Conservation (phyloP, 2,329 filamentous ascomycete genomes). For the Microdochium paspali region DNA sequence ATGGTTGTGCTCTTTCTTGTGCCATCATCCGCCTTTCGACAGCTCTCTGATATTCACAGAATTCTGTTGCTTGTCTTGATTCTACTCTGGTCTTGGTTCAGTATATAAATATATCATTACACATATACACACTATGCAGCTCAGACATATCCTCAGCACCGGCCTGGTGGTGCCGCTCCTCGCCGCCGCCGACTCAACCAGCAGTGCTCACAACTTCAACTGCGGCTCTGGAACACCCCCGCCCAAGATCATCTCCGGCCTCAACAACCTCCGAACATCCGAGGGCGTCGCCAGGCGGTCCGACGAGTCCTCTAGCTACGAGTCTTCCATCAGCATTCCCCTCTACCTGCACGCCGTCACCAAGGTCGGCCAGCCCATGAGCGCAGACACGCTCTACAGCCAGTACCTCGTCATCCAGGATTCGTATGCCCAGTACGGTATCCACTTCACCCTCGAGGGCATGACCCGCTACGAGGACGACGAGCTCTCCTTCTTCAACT, state of each 20-base stretch:
- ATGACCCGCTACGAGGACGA: conserved; percentile 1
- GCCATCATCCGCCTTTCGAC: too few relatives aligned
- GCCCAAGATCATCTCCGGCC: neutral
- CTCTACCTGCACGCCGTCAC: conserved; percentile 1
- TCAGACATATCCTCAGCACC: neutral
- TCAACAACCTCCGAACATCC: neutral
- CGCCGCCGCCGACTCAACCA: neutral
- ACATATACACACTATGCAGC: neutral
- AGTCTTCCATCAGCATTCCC: conserved; percentile 1
- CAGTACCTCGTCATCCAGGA: conserved; percentile 2
- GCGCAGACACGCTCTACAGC: neutral
- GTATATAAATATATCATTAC: neutral
- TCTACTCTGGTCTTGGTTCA: neutral
- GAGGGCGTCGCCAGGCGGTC: neutral
- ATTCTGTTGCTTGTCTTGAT: too few relatives aligned
- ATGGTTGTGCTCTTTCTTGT: too few relatives aligned
- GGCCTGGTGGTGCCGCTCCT: neutral
- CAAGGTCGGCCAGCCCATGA: conserved; percentile 1
- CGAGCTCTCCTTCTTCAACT: neutral
- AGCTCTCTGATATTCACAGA: too few relatives aligned
- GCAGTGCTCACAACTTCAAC: neutral
- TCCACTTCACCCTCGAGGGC: conserved; percentile 1
- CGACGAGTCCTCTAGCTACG: neutral
- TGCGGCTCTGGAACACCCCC: neutral
- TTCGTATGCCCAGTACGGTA: neutral